These are phyloP conservation scores for Paecilomyces sp. DNA, from an alignment of 2,329 filamentous ascomycete species.

Conservation along the genomic window DNA sequence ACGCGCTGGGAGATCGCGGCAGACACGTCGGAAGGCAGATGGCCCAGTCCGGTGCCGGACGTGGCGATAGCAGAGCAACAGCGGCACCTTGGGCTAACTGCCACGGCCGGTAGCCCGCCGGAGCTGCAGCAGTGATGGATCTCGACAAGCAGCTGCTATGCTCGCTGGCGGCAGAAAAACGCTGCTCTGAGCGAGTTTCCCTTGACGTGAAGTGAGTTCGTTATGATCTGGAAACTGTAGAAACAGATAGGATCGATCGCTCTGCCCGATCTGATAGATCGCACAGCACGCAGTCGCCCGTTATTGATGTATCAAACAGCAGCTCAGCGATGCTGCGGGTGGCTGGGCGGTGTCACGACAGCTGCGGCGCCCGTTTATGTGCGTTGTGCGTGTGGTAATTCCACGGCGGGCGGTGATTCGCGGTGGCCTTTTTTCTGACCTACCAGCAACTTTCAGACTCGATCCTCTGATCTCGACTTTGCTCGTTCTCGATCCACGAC, in stretches of 20 bases:
- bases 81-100: not conserved
- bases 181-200: not conserved
- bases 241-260: not conserved
- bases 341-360: slow-evolving; percentile 7
- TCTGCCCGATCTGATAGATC: not conserved
- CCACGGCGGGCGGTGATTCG: slow-evolving; percentile 23
- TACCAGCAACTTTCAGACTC: slow-evolving; percentile 20
- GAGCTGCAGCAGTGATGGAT: not conserved
- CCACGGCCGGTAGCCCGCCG: not conserved
- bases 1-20: not conserved
- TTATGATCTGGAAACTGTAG: not conserved
- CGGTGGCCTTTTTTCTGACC: slow-evolving; percentile 15
- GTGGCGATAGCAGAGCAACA: not conserved
- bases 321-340: not conserved
- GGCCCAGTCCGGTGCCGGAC: not conserved
- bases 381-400: slow-evolving; percentile 14
- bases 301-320: not conserved
- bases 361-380: not conserved
- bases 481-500: slow-evolving; percentile 24
- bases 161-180: not conserved
- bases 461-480: slow-evolving; percentile 24
- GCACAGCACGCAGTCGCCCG: not conserved
- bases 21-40: not conserved
- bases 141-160: not conserved
- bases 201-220: not conserved